Base-by-base conservation (phyloP, 805 yeast species). In the Kuraishia ogatae region DNA sequence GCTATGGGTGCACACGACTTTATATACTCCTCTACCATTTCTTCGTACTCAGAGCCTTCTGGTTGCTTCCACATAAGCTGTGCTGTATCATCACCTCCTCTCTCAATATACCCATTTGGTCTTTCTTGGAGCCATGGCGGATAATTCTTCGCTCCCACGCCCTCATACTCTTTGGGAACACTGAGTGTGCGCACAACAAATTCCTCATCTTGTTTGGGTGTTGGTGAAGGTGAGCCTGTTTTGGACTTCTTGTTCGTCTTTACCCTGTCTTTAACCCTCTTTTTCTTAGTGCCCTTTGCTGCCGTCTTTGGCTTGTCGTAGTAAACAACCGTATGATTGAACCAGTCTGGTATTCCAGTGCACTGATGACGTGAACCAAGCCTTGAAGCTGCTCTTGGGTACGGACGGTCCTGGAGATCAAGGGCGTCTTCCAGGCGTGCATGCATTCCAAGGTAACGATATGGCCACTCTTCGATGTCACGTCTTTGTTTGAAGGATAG, bases 91-190 rank as follows among this genome's bases (percentile, higher is more conserved):
- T 84, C 87, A 2, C 80, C 83, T 1, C 97, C 97, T 62, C 98
- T 77, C 62, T 90, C 96, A 6, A 88, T 71, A 66, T 89, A 90
- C 0, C 96, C 96, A 53, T 76, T 74, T 0, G 96, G 96, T 57
- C 85, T 72, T 2, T 85, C 87, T 64, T 86, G 92, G 29, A 89
- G 70, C 96, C 96, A 89, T 0, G 77, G 78, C 0, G 92, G 92
- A 55, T 74, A 81, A 0, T 82, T 82, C 51, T 70, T 71, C 0
- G 77, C 75, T 20, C 71, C 67, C 0, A 63, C 54, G 53, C 74
- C 71, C 57, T 70, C 62, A 61, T 52, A 82, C 56, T 80, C 78
- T 8, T 70, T 64, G 0, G 89, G 88, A 1, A 83, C 52, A 1
- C 62, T 62, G 10, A 63, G 55, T 5, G 29, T 26, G 10, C 29